Conservation (phyloP, 495 filamentous ascomycete species). For the Pseudotulostoma volvatum region DNA sequence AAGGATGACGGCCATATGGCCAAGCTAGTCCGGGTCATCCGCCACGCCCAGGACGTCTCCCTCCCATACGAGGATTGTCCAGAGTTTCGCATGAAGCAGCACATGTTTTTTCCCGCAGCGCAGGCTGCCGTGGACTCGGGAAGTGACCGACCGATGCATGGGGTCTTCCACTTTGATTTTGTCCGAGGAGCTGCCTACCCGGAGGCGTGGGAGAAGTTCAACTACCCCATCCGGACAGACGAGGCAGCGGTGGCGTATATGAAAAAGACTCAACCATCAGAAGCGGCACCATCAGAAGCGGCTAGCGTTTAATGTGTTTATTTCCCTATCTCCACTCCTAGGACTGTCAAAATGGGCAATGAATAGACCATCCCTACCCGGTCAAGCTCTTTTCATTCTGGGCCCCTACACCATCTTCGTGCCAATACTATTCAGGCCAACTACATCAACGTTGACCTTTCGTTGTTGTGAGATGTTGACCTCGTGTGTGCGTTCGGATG, state of each 20-base stretch:
- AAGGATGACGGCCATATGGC: constrained; percentile 10
- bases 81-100: constrained; percentile 8
- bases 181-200: constrained; percentile 3
- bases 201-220: constrained; percentile 8
- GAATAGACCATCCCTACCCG: too few species aligned
- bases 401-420: too few species aligned
- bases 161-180: constrained; percentile 6
- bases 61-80: constrained; percentile 8
- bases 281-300: too few species aligned
- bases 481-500: too few species aligned
- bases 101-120: constrained; percentile 8
- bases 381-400: too few species aligned
- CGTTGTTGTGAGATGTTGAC: too few species aligned
- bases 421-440: too few species aligned
- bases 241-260: background rate
- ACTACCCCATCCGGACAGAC: constrained; percentile 1
- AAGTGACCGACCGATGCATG: constrained; percentile 6
- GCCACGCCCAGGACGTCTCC: constrained; percentile 4
- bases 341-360: too few species aligned
- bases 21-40: constrained; percentile 6
- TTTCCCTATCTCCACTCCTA: too few species aligned
- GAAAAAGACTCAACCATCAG: too few species aligned
- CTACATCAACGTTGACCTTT: too few species aligned
- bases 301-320: too few species aligned
- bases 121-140: constrained; percentile 7